Evolutionary conservation across 2,329 filamentous ascomycete species (phyloP).

Genomic region (Thielaviopsis euricoi): DNA sequence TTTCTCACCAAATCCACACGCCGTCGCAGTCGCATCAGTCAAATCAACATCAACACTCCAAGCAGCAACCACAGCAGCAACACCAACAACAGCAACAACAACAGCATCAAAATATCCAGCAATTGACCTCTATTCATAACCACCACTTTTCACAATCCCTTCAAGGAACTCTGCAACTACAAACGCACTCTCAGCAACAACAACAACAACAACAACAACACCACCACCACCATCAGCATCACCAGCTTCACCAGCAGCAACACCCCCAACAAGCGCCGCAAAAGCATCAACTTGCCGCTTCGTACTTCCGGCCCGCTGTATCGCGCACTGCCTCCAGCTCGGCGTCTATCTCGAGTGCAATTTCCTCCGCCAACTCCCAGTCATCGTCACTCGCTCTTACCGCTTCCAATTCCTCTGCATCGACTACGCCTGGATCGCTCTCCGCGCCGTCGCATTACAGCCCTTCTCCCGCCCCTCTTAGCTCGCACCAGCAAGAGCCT

Average conservation of each 20-base stretch:
- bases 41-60: constrained; percentile 2
- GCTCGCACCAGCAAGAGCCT: neutral
- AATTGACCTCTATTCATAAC: neutral
- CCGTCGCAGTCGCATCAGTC: constrained; percentile 10
- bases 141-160: neutral
- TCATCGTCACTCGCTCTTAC: constrained; percentile 2
- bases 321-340: neutral
- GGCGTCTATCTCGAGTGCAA: neutral
- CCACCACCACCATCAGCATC: too few relatives aligned
- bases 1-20: constrained; percentile 10
- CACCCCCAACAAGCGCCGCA: neutral
- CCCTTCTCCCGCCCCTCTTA: constrained; percentile 1
- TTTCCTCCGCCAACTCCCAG: constrained; percentile 4
- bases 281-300: neutral
- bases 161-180: neutral
- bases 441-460: constrained; percentile 2
- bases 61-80: constrained; percentile 12
- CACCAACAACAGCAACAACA: constrained; percentile 12
- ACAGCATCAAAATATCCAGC: constrained; percentile 14
- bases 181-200: neutral
- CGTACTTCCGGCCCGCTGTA: neutral
- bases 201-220: too few relatives aligned
- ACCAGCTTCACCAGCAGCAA: too few relatives aligned
- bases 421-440: neutral
- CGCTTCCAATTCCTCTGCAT: neutral